Evolutionary conservation across 257 asterid genomes (phyloP).

Genomic region (Ballota nigra): DNA sequence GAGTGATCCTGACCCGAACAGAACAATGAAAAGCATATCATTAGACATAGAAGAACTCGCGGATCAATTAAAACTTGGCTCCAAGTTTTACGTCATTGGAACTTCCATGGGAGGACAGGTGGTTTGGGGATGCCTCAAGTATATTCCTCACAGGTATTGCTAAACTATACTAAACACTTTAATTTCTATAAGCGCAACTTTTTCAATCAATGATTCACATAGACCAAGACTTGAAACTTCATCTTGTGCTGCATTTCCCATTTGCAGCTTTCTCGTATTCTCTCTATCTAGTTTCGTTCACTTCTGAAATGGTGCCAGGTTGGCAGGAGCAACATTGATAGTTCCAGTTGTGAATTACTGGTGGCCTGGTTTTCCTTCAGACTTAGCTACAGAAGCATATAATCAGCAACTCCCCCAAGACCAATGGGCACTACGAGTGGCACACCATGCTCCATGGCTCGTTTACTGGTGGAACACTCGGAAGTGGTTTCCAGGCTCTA

Average conservation of each 20-base stretch:
- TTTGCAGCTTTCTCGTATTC: conserved; percentile 1
- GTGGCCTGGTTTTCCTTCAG: conserved; percentile 72
- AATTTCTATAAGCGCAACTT: not conserved
- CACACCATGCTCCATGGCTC: conserved; percentile 64
- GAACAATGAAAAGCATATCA: conserved; percentile 49
- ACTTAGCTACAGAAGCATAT: conserved; percentile 50
- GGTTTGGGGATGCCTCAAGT: conserved; percentile 73
- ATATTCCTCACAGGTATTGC: conserved; percentile 9
- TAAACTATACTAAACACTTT: not conserved
- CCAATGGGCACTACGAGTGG: conserved; percentile 71
- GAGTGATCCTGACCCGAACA: conserved; percentile 68
- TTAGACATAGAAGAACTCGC: conserved; percentile 70
- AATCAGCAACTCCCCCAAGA: conserved; percentile 43
- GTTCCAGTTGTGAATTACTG: conserved; percentile 73
- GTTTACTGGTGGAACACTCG: conserved; percentile 85
- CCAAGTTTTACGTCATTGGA: conserved; percentile 56
- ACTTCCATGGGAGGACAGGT: conserved; percentile 65
- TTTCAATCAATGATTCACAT: not conserved
- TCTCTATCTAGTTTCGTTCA: not conserved
- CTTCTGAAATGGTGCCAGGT: conserved; percentile 31
- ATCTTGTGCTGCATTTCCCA: not conserved
- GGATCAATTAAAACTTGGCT: conserved; percentile 58
- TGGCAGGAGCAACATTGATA: conserved; percentile 61
- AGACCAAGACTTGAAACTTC: no score
- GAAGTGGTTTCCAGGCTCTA: conserved; percentile 58